Evolutionary conservation across 1,284 basidiomycete species (phyloP), one percentile per base, ranked within the genome.

Genomic region (Flammula alnicola): DNA sequence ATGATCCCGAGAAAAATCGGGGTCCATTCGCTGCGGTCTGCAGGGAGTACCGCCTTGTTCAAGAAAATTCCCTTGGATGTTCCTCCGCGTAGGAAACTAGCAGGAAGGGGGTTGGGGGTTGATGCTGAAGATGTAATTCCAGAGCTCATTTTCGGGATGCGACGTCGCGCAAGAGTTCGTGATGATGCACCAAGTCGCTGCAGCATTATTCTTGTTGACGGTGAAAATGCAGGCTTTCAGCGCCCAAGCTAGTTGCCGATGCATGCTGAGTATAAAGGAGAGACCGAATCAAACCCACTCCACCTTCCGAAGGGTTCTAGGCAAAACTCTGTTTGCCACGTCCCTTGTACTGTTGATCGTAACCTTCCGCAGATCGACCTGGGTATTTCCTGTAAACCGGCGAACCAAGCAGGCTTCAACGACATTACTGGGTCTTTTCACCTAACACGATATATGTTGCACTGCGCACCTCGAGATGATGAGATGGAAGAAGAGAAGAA

Each of bases 21-120:
- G 12, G 71, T 66, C 84, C 85, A 88, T 56, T 78, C 65, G 1
- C 73, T 62, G 5, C 65, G 71, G 47, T 79, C 70, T 4, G 58
- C 51, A 7, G 83, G 88, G 10, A 87, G 77, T 54, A 78, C 65
- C 1, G 67, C 63, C 3, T 73, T 72, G 32, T 79, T 75, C 36
- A 93, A 61, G 56, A 88, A 86, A 40, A 92, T 78, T 5, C 89
- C 91, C 60, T 91, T 90, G 14, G 88, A 91, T 0, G 90, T 92
- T 1, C 89, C 90, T 2, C 89, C 89, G 23, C 89, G 78, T 7
- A 87, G 63, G 62, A 83, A 88, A 0, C 75, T 73, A 1, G 84
- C 84, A 7, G 80, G 79, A 7, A 87, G 64, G 9, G 81, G 79
- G 58, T 73, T 73, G 35, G 56, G 35, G 20, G 49, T 49, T 12